Percentiles rank a stretch among this genome's conserved stretches.
phyloP scores from a whole-genome alignment of 2,329 filamentous ascomycete genomes.

The Beauveria bassiana region DNA sequence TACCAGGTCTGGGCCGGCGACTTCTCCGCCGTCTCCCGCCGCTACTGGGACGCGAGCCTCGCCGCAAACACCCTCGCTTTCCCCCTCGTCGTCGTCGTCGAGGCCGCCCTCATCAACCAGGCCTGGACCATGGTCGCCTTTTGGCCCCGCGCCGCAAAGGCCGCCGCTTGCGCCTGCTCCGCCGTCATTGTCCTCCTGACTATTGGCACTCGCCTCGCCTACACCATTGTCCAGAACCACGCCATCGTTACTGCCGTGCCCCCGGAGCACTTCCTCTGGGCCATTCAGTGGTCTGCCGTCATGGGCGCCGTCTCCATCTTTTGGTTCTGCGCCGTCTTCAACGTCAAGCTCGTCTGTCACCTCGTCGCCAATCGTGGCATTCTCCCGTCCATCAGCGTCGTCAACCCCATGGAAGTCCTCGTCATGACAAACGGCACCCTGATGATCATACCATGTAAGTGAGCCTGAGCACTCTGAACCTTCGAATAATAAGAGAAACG shows the following conservation, averaged over 20 bases:
- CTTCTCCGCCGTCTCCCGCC: conserved; percentile 36
- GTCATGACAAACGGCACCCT: conserved; percentile 48
- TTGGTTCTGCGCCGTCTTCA: conserved; percentile 51
- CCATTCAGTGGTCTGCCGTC: conserved; percentile 31
- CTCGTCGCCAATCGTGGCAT: conserved; percentile 39
- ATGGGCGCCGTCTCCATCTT: conserved; percentile 34
- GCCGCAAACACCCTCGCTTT: conserved; percentile 34
- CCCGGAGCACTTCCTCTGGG: conserved; percentile 25
- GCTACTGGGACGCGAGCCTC: conserved; percentile 29
- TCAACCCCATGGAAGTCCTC: conserved; percentile 47
- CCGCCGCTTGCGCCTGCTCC: conserved; percentile 24
- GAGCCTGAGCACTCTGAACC: neutral
- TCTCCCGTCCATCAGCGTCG: conserved; percentile 31
- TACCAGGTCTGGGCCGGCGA: conserved; percentile 54
- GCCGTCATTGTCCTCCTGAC: conserved; percentile 25
- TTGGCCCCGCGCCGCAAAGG: conserved; percentile 33
- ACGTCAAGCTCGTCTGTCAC: conserved; percentile 41
- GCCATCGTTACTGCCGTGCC: conserved; percentile 20
- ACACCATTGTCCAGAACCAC: conserved; percentile 29
- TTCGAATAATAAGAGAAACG: neutral
- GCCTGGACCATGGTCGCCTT: conserved; percentile 44
- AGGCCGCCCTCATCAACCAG: conserved; percentile 42
- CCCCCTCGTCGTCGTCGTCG: conserved; percentile 36
- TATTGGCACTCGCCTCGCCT: conserved; percentile 25
- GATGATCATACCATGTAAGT: conserved; percentile 47